phyloP scores from a whole-genome alignment of 495 filamentous ascomycete species.

The Tuber umbilicatum region DNA sequence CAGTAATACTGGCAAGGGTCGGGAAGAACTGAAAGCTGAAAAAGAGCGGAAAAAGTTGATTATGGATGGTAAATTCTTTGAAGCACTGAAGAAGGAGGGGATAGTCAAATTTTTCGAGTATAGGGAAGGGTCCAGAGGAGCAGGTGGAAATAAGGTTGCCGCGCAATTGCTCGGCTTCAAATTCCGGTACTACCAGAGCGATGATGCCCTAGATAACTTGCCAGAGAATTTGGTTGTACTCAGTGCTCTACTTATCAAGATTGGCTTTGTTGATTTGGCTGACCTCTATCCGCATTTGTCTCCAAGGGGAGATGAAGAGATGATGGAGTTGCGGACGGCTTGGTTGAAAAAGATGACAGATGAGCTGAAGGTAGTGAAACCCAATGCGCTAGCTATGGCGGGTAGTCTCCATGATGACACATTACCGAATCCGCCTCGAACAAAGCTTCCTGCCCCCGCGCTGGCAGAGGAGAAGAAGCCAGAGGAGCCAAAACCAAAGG shows the following conservation, averaged over 20 bases:
- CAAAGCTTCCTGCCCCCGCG: conserved; percentile 17
- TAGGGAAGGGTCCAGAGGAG: conserved; percentile 52
- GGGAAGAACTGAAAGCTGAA: conserved; percentile 53
- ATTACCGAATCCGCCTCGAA: conserved; percentile 47
- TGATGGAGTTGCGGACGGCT: conserved; percentile 61
- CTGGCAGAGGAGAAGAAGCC: conserved; percentile 23
- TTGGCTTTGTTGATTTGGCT: conserved; percentile 90
- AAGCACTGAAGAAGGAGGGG: conserved; percentile 64
- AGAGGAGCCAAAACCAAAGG: conserved; percentile 50
- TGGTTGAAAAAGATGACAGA: conserved; percentile 73
- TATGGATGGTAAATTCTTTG: conserved; percentile 69
- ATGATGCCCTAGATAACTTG: conserved; percentile 57
- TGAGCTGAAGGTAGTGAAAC: conserved; percentile 59
- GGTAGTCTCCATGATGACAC: conserved; percentile 82
- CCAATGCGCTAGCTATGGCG: conserved; percentile 86
- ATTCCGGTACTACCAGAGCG: conserved; percentile 81
- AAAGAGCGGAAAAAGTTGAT: conserved; percentile 53
- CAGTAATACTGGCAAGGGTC: conserved; percentile 20
- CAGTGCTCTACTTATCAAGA: conserved; percentile 85
- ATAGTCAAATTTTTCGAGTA: conserved; percentile 78
- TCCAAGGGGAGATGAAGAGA: conserved; percentile 66
- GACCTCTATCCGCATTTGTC: conserved; percentile 92
- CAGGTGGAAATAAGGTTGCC: conserved; percentile 76
- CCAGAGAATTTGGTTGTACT: conserved; percentile 89
- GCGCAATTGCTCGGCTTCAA: conserved; percentile 97